A percentile compares a stretch with the other conserved stretches of the same genome.
These are phyloP conservation scores for Exophiala mesophila DNA, from an alignment of 2,329 filamentous ascomycete genomes.

Conservation along the genomic window DNA sequence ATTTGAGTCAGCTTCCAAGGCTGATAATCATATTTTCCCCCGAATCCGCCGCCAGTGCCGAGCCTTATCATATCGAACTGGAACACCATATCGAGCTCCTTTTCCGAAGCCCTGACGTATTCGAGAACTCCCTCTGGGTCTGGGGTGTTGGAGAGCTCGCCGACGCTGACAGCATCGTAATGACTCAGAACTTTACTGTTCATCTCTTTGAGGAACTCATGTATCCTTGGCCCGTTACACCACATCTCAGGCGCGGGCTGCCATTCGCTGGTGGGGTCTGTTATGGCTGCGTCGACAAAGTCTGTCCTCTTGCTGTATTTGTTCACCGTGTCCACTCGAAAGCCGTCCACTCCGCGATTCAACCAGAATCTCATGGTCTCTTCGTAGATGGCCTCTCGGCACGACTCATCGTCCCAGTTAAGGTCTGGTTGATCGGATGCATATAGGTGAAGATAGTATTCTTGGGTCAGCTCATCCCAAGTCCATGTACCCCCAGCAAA, in stretches of 20 bases:
- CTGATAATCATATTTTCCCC: not conserved
- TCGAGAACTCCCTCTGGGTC: conserved; percentile 46
- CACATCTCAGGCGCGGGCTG: conserved; percentile 35
- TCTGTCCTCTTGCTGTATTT: conserved; percentile 16
- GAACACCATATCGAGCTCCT: conserved; percentile 66
- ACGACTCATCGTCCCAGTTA: conserved; percentile 67
- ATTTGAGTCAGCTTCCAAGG: conserved; percentile 48
- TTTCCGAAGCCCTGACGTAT: conserved; percentile 41
- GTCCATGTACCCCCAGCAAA: conserved; percentile 30
- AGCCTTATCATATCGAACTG: conserved; percentile 55
- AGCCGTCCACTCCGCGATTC: conserved; percentile 62
- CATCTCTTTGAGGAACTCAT: conserved; percentile 53
- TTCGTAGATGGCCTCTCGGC: conserved; percentile 62
- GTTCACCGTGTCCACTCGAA: conserved; percentile 52
- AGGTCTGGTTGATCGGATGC: conserved; percentile 67
- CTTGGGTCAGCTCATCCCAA: conserved; percentile 14
- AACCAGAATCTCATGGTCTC: conserved; percentile 70
- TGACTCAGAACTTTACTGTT: conserved; percentile 48
- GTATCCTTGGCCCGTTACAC: conserved; percentile 52
- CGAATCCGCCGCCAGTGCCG: conserved; percentile 3
- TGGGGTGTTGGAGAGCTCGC: conserved; percentile 49
- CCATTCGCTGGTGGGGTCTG: conserved; percentile 41
- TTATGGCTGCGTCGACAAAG: conserved; percentile 40
- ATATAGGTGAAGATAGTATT: conserved; percentile 68
- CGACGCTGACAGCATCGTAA: conserved; percentile 56